These are phyloP conservation scores for Cajanus cajan DNA, from an alignment of 306 rosid species.

Conservation along the genomic window DNA sequence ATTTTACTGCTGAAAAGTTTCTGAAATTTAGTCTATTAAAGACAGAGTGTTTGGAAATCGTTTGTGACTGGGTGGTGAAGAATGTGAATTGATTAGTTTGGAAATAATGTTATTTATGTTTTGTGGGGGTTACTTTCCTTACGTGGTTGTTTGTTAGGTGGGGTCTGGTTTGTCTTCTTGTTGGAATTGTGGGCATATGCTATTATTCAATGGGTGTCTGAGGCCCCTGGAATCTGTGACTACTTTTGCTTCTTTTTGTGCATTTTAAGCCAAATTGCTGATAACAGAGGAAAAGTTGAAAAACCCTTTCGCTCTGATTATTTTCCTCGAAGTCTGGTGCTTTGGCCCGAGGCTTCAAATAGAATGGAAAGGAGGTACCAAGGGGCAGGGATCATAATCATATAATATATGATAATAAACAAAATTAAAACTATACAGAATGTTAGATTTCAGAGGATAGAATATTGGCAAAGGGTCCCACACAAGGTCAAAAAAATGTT, in stretches of 20 bases:
- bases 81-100: conserved; percentile 4
- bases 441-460: conserved; percentile 42
- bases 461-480: conserved; percentile 41
- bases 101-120: background rate
- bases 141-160: conserved; percentile 55
- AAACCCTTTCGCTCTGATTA: conserved; percentile 17
- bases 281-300: conserved; percentile 25
- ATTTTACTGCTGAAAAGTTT: too few relatives aligned
- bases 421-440: background rate
- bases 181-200: conserved; percentile 56
- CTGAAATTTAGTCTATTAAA: too few relatives aligned
- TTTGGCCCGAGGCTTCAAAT: conserved; percentile 37
- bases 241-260: conserved; percentile 56
- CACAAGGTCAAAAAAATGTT: conserved; percentile 48
- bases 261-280: conserved; percentile 43
- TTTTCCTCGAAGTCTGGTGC: conserved; percentile 27
- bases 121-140: conserved; percentile 28
- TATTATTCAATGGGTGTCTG: conserved; percentile 33
- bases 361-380: conserved; percentile 12
- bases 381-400: background rate
- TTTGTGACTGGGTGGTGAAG: background rate
- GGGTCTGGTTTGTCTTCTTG: conserved; percentile 64
- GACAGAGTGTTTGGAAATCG: too few relatives aligned
- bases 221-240: conserved; percentile 55
- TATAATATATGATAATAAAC: background rate